A percentile compares a stretch with the other conserved stretches of the same genome.
These are phyloP conservation scores for Salvia splendens DNA, from an alignment of 257 asterid genomes.

Conservation along the genomic window DNA sequence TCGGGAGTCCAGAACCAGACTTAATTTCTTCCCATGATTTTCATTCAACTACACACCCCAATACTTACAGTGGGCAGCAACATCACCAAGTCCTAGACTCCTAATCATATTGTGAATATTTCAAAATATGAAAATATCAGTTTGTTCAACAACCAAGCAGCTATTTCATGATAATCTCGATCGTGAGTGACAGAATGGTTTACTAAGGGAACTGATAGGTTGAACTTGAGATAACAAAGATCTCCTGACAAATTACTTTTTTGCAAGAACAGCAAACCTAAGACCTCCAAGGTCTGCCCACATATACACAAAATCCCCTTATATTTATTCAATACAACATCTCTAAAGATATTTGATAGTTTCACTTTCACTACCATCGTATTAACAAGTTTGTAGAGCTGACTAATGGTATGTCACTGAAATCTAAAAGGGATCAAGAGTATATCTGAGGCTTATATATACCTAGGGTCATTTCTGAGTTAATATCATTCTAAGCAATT, in stretches of 20 bases:
- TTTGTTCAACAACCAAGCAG: not conserved
- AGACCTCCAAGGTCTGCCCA: not conserved
- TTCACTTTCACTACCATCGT: not conserved
- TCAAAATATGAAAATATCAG: not conserved
- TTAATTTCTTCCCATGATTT: not conserved
- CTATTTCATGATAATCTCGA: slow-evolving; percentile 8
- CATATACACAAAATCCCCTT: slow-evolving; percentile 2
- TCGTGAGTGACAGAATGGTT: not conserved
- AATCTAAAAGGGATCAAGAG: not conserved
- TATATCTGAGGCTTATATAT: slow-evolving; percentile 12
- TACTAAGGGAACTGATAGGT: not conserved
- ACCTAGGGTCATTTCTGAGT: not conserved
- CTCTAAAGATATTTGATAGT: slow-evolving; percentile 10
- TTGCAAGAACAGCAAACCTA: not conserved
- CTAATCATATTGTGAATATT: not conserved
- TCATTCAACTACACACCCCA: not conserved
- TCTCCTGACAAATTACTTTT: not conserved
- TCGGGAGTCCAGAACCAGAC: slow-evolving; percentile 18
- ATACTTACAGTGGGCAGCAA: slow-evolving; percentile 1
- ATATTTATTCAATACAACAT: not conserved
- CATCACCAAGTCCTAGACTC: slow-evolving; percentile 18
- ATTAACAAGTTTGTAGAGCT: slow-evolving; percentile 8
- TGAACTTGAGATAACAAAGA: not conserved
- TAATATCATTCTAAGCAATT: slow-evolving; percentile 13
- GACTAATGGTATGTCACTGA: slow-evolving; percentile 17